Evolutionary conservation across 2,329 filamentous ascomycete species (phyloP), one percentile per base, ranked within the genome.

Genomic region (Trichoderma simmonsii): DNA sequence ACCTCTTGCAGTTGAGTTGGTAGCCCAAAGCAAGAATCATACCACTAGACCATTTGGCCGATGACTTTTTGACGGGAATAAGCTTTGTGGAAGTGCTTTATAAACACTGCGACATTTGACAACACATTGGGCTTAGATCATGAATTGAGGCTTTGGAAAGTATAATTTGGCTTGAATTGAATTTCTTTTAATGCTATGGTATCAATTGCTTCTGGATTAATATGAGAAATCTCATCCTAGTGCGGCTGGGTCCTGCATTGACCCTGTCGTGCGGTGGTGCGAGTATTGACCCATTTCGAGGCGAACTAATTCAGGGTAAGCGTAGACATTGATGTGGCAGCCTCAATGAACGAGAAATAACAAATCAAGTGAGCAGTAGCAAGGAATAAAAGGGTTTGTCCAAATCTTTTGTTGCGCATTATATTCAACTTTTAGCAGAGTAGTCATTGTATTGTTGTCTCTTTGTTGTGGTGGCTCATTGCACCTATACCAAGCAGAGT

Each of bases 21-120:
- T 14, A 72, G 6, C 71, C 71, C 71, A 72, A 72, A 72, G 71
- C 71, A 72, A 70, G 71, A 72, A 72, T 72, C 71, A 72, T 72
- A 72, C 71, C 71, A 72, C 71, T 72, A 72, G 71, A 72, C 71
- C 71, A 72, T 72, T 70, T 65, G 71, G 71, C 67, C 71, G 67
- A 21, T 71, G 8, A 64, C 15, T 64, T 51, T 48, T 68, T 28
- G 39, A 34, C 36, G 43, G 39, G 28, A 48, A 15, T 34, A n/a
- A 43, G 6, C 1, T 2, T 9, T 1, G 4, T 0, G 14, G 6
- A 54, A 11, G 15, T 1, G 5, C 8, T 4, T 62, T 70, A 70
- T 70, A 26, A 62, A 62, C 18, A 2, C 9, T 24, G 8, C 3
- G 1, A n/a, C 18, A 3, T 11, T 21, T 34, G 15, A 6, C n/a